A percentile compares a stretch with the other conserved stretches of the same genome.
Evolutionary conservation across 2,329 filamentous ascomycete species (phyloP).

Genomic region (Xylariaceae sp.): DNA sequence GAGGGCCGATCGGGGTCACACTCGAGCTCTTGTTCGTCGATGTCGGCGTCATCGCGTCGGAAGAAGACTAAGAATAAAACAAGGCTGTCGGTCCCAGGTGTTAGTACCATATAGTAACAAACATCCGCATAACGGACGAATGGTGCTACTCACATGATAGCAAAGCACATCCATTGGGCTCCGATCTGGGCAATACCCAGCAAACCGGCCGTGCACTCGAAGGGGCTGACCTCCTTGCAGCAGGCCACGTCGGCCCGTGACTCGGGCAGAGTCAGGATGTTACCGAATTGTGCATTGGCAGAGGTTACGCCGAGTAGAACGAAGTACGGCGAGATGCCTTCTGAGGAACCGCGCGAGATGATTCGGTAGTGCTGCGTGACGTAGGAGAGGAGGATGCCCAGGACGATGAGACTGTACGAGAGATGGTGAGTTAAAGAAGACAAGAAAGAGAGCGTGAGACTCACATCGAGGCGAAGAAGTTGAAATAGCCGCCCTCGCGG

Average conservation of each 20-base stretch:
- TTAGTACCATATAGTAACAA: slow-evolving; percentile 21
- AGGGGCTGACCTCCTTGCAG: slow-evolving; percentile 72
- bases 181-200: slow-evolving; percentile 88
- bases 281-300: slow-evolving; percentile 81
- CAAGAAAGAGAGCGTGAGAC: slow-evolving; percentile 16
- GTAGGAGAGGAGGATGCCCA: slow-evolving; percentile 89
- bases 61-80: slow-evolving; percentile 95
- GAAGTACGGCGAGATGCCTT: slow-evolving; percentile 93
- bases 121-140: background rate
- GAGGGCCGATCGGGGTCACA: slow-evolving; percentile 49
- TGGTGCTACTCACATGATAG: slow-evolving; percentile 65
- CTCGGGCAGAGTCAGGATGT: slow-evolving; percentile 82
- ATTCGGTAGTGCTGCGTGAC: slow-evolving; percentile 93
- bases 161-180: slow-evolving; percentile 87
- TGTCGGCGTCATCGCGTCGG: slow-evolving; percentile 55
- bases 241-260: slow-evolving; percentile 80
- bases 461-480: slow-evolving; percentile 53
- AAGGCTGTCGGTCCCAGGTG: slow-evolving; percentile 54
- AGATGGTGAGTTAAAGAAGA: slow-evolving; percentile 20
- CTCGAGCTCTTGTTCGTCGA: slow-evolving; percentile 44
- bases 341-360: slow-evolving; percentile 75
- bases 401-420: slow-evolving; percentile 59
- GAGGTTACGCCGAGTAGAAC: slow-evolving; percentile 90
- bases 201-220: slow-evolving; percentile 79
- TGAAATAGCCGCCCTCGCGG: slow-evolving; percentile 48